Conservation (phyloP, 805 yeast genomes). For the Phaffomyces antillensis region DNA sequence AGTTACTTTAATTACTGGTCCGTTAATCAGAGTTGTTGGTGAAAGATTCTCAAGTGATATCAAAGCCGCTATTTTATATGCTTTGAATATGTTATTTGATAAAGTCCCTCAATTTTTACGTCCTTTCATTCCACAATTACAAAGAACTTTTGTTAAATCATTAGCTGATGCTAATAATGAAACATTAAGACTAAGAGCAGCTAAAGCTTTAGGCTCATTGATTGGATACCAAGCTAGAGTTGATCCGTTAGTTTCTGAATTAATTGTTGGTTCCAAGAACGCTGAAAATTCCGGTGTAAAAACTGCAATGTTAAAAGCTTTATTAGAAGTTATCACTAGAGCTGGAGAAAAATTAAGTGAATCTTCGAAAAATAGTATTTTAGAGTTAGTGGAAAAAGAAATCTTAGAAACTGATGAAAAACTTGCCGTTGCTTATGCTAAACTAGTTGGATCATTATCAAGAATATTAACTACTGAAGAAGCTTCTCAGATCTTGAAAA, state of each 20-base stretch:
- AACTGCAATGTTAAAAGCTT: constrained; percentile 78
- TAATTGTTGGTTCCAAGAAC: constrained; percentile 66
- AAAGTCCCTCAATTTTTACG: constrained; percentile 87
- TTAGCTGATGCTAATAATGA: constrained; percentile 73
- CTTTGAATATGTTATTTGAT: constrained; percentile 67
- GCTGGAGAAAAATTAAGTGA: constrained; percentile 78
- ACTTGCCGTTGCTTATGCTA: constrained; percentile 69
- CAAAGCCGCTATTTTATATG: constrained; percentile 86
- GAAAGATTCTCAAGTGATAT: constrained; percentile 89
- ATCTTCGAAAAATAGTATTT: constrained; percentile 57
- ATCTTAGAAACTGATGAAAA: constrained; percentile 49
- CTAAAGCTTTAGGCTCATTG: constrained; percentile 80
- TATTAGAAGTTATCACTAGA: constrained; percentile 71
- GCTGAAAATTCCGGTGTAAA: constrained; percentile 66
- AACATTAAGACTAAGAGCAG: constrained; percentile 73
- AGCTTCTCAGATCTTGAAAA: constrained; percentile 49
- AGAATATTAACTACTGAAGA: constrained; percentile 59
- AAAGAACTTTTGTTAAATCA: constrained; percentile 92
- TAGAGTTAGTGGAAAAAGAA: constrained; percentile 70
- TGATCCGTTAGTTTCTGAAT: constrained; percentile 84
- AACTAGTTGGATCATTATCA: constrained; percentile 69
- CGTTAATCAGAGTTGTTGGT: constrained; percentile 95
- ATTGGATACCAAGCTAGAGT: constrained; percentile 88
- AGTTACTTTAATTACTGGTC: constrained; percentile 94
- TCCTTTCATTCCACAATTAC: constrained; percentile 96